These are phyloP conservation scores for Trichophyton verrucosum DNA, from an alignment of 2,329 filamentous ascomycete species.

Conservation along the genomic window DNA sequence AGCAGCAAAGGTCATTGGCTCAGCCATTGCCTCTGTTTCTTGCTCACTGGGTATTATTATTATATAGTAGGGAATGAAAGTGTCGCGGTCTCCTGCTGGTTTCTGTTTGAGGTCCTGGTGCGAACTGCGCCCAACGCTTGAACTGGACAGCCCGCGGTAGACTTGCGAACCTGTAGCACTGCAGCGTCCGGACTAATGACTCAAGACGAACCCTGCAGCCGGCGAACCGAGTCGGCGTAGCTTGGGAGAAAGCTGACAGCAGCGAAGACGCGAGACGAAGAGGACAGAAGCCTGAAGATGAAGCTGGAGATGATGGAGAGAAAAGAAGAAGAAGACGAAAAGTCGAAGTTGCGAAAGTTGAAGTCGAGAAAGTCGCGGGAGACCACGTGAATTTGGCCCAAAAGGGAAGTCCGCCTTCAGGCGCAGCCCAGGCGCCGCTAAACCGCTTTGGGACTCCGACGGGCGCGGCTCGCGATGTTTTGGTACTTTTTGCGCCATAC, in stretches of 20 bases:
- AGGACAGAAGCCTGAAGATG: neutral
- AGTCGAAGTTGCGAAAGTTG: neutral
- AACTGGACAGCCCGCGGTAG: neutral
- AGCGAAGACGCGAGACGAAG: neutral
- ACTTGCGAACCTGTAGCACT: neutral
- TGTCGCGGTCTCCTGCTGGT: neutral
- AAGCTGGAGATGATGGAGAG: neutral
- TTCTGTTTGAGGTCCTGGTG: neutral
- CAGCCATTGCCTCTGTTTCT: neutral
- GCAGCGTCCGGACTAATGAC: neutral
- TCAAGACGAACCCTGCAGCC: neutral
- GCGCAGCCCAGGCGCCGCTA: slow-evolving; percentile 1
- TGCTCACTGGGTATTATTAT: neutral
- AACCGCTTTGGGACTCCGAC: slow-evolving; percentile 12
- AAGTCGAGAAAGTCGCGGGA: neutral
- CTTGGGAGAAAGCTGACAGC: neutral
- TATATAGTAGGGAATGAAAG: too few relatives aligned
- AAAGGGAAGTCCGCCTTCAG: neutral
- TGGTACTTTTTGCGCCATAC: neutral
- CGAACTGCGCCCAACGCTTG: neutral
- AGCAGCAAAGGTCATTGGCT: neutral
- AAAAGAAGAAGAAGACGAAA: neutral
- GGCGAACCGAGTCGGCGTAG: neutral
- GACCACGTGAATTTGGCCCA: slow-evolving; percentile 4
- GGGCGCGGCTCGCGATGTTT: neutral